Conservation (phyloP, 345 rosid species). For the Eucalyptus sp. region DNA sequence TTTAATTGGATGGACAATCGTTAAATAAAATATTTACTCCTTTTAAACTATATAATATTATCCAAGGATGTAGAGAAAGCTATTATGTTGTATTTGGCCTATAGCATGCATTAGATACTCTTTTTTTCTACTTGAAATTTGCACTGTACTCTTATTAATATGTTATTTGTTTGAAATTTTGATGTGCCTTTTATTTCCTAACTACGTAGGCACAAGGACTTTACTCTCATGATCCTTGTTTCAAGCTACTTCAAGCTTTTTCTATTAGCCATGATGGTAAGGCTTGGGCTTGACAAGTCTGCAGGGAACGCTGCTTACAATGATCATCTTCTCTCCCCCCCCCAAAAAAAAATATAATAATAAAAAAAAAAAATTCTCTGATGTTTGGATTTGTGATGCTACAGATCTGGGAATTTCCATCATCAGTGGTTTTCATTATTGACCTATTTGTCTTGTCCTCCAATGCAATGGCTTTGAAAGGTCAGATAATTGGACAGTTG, state of each 20-base stretch:
- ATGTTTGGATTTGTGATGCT: neutral
- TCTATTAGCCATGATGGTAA: constrained; percentile 60
- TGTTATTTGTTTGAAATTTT: neutral
- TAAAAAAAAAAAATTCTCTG: neutral
- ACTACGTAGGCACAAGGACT: constrained; percentile 24
- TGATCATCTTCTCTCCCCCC: neutral
- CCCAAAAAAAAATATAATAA: no score
- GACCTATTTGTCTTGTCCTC: constrained; percentile 74
- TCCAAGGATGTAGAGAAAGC: neutral
- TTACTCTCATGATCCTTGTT: constrained; percentile 42
- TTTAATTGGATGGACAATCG: neutral
- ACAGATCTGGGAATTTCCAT: constrained; percentile 84
- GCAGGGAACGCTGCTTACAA: neutral
- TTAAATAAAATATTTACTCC: neutral
- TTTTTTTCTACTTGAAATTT: neutral
- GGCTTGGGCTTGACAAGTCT: neutral
- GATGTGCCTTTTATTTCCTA: neutral
- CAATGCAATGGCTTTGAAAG: constrained; percentile 64
- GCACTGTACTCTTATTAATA: neutral
- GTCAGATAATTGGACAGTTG: constrained; percentile 13
- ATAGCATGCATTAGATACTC: neutral
- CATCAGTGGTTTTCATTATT: constrained; percentile 53
- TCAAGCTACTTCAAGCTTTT: constrained; percentile 76
- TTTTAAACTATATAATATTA: neutral
- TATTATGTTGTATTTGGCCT: neutral